Evolutionary conservation across 257 asterid genomes (phyloP).

Genomic region (Agastache rugosa): DNA sequence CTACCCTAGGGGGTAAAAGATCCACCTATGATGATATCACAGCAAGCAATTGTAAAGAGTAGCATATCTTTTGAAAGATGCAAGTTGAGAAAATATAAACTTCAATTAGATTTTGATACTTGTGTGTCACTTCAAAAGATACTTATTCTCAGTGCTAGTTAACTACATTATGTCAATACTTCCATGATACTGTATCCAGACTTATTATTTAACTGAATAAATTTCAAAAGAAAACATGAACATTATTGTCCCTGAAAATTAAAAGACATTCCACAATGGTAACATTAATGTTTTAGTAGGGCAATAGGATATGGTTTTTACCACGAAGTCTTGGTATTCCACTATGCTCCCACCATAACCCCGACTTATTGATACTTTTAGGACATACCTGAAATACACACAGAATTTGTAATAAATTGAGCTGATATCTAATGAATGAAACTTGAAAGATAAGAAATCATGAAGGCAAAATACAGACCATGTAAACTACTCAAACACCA

Average conservation of each 20-base stretch:
- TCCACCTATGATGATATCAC: background rate
- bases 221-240: background rate
- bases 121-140: background rate
- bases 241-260: background rate
- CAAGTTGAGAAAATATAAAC: slow-evolving; percentile 7
- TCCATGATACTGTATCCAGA: slow-evolving; percentile 11
- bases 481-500: slow-evolving; percentile 14
- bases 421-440: slow-evolving; percentile 18
- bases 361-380: slow-evolving; percentile 85
- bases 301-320: slow-evolving; percentile 37
- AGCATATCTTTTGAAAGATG: background rate
- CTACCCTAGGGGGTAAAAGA: background rate
- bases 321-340: slow-evolving; percentile 94
- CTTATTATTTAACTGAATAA: slow-evolving; percentile 1
- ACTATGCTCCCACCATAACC: slow-evolving; percentile 96
- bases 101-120: background rate
- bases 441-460: slow-evolving; percentile 21
- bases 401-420: slow-evolving; percentile 30
- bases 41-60: background rate
- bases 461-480: slow-evolving; percentile 13
- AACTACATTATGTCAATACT: background rate
- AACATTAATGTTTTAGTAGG: slow-evolving; percentile 10
- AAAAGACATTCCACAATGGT: slow-evolving; percentile 18
- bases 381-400: slow-evolving; percentile 75
- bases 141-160: background rate